Conservation (phyloP, 139 green algal genomes). For the Chlorella sp. region DNA sequence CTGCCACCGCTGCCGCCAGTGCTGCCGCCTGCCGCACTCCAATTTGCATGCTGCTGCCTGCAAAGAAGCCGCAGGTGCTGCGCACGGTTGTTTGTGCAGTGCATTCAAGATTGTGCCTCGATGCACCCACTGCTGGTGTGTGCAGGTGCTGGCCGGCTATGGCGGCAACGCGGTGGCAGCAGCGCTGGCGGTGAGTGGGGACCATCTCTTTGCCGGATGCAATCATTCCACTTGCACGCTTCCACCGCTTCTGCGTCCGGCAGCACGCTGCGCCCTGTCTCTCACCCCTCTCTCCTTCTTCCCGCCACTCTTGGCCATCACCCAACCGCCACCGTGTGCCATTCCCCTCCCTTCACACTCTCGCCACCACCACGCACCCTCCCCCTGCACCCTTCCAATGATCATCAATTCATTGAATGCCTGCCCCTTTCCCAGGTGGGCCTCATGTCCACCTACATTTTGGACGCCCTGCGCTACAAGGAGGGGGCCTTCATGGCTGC, state of each 20-base stretch:
- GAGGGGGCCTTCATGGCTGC: constrained; percentile 81
- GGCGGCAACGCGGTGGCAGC: constrained; percentile 72
- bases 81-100: no score
- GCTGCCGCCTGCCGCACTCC: neutral
- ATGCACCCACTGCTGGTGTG: no score
- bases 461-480: constrained; percentile 83
- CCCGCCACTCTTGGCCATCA: no score
- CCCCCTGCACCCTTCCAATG: neutral
- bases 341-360: no score
- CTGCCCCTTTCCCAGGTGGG: constrained; percentile 60
- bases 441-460: constrained; percentile 87
- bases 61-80: no score
- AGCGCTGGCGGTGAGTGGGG: constrained; percentile 63
- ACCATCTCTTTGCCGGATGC: neutral
- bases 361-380: no score
- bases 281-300: no score
- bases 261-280: no score
- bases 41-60: neutral
- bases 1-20: neutral
- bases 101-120: no score
- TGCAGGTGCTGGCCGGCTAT: constrained; percentile 67
- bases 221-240: neutral
- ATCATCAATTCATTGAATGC: no score
- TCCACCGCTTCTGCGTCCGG: neutral
- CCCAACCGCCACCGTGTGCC: no score